Conservation (phyloP, 2,329 filamentous ascomycete genomes). For the Penicillium sp. region DNA sequence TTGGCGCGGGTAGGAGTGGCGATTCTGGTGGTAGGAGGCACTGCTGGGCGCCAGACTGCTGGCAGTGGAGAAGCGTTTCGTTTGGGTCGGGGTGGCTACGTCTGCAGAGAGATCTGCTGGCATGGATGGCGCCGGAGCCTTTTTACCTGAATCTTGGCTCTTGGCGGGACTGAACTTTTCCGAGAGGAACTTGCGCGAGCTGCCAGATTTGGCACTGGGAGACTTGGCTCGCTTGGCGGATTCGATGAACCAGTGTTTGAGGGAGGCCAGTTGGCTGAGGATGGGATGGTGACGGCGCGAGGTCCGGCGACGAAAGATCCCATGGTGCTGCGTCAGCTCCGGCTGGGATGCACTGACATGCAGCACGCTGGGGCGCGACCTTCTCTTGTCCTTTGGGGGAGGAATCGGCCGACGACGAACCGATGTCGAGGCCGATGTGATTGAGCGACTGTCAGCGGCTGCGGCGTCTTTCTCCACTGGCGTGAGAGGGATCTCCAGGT, state of each 20-base stretch:
- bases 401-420: constrained; percentile 67
- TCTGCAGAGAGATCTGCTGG: constrained; percentile 19
- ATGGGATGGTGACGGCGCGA: constrained; percentile 56
- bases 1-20: constrained; percentile 37
- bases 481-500: constrained; percentile 45
- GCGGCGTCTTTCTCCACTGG: constrained; percentile 66
- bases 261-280: constrained; percentile 59
- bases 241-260: constrained; percentile 69
- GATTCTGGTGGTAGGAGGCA: constrained; percentile 37
- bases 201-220: constrained; percentile 38
- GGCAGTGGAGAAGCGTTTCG: constrained; percentile 37
- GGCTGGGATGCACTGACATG: constrained; percentile 71
- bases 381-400: constrained; percentile 78
- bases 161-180: constrained; percentile 38
- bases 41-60: constrained; percentile 40
- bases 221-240: constrained; percentile 58
- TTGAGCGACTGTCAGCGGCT: constrained; percentile 50
- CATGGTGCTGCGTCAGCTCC: constrained; percentile 53
- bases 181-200: constrained; percentile 34
- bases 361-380: constrained; percentile 75
- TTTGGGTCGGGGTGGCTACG: constrained; percentile 32
- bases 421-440: constrained; percentile 54
- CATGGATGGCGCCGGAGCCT: constrained; percentile 19
- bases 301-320: constrained; percentile 50
- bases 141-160: constrained; percentile 30